phyloP scores from a whole-genome alignment of 331 rosid genomes.

The Spiraea crenata region DNA sequence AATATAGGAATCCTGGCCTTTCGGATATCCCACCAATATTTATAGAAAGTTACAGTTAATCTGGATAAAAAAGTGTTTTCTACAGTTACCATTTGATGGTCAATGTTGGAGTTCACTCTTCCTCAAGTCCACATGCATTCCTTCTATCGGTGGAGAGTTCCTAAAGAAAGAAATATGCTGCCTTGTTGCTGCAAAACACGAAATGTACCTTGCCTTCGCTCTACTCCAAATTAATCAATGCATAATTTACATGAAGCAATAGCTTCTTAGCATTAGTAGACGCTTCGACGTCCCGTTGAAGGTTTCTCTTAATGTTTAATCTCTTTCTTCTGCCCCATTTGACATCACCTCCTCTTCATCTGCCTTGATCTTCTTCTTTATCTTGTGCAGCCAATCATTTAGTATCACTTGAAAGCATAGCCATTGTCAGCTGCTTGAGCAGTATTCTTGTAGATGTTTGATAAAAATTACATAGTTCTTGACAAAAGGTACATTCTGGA shows the following conservation, averaged over 20 bases:
- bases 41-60: neutral
- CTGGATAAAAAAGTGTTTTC: conserved; percentile 12
- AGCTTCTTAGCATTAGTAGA: conserved; percentile 9
- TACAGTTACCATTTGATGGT: conserved; percentile 6
- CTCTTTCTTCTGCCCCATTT: too few relatives aligned
- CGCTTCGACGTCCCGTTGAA: neutral
- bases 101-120: neutral
- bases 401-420: too few relatives aligned
- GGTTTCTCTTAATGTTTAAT: too few relatives aligned
- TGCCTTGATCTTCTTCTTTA: too few relatives aligned
- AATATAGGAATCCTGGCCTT: conserved; percentile 3
- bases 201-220: conserved; percentile 38
- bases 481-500: neutral
- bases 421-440: too few relatives aligned
- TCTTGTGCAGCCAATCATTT: too few relatives aligned
- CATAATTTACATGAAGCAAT: conserved; percentile 42
- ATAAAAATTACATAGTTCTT: neutral
- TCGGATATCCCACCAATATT: conserved; percentile 2
- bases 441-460: too few relatives aligned
- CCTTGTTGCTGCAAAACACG: conserved; percentile 26
- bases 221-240: conserved; percentile 43
- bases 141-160: conserved; percentile 19
- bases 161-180: conserved; percentile 31
- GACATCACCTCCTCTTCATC: too few relatives aligned
- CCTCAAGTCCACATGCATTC: neutral